A percentile compares a stretch with the other conserved stretches of the same genome.
Conservation (phyloP, 768 basidiomycete species). For the Trametes elegans region DNA sequence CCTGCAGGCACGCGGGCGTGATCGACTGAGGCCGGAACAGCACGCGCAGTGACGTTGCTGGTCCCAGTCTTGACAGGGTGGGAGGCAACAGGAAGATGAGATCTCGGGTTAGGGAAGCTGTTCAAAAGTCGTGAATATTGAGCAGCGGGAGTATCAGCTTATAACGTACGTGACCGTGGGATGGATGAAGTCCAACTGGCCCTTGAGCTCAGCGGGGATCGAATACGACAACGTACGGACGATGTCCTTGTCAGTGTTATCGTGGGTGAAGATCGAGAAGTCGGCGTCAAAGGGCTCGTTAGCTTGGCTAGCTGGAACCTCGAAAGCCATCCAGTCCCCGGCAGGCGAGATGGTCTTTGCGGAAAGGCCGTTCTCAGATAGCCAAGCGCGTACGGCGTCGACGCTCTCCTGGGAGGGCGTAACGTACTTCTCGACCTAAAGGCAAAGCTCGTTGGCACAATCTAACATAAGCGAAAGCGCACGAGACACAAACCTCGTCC, state of each 20-base stretch:
- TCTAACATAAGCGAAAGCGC: too few species aligned
- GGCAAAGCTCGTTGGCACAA: background rate
- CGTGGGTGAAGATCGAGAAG: slow-evolving; percentile 30
- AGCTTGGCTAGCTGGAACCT: slow-evolving; percentile 29
- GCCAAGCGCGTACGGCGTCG: slow-evolving; percentile 27
- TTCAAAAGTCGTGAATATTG: background rate
- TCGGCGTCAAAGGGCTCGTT: slow-evolving; percentile 31
- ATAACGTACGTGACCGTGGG: slow-evolving; percentile 28
- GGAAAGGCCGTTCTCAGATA: slow-evolving; percentile 25
- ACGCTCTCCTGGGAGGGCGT: slow-evolving; percentile 24
- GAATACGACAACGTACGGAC: slow-evolving; percentile 34
- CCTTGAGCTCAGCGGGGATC: slow-evolving; percentile 27
- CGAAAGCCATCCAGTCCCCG: slow-evolving; percentile 30
- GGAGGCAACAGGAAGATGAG: slow-evolving; percentile 2
- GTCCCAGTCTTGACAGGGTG: slow-evolving; percentile 21
- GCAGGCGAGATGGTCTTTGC: slow-evolving; percentile 26
- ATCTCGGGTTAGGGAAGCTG: slow-evolving; percentile 20
- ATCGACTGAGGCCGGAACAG: slow-evolving; percentile 26
- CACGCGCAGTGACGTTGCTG: slow-evolving; percentile 1
- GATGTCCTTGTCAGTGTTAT: slow-evolving; percentile 19
- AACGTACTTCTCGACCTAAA: slow-evolving; percentile 18
- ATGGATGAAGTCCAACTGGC: slow-evolving; percentile 31
- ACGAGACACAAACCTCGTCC: slow-evolving; percentile 37
- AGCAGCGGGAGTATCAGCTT: background rate
- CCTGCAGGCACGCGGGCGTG: slow-evolving; percentile 32